Percentiles rank a stretch among this genome's conserved stretches.
Evolutionary conservation across 208 protist genomes (phyloP).

Genomic region (Leishmania gerbilli): DNA sequence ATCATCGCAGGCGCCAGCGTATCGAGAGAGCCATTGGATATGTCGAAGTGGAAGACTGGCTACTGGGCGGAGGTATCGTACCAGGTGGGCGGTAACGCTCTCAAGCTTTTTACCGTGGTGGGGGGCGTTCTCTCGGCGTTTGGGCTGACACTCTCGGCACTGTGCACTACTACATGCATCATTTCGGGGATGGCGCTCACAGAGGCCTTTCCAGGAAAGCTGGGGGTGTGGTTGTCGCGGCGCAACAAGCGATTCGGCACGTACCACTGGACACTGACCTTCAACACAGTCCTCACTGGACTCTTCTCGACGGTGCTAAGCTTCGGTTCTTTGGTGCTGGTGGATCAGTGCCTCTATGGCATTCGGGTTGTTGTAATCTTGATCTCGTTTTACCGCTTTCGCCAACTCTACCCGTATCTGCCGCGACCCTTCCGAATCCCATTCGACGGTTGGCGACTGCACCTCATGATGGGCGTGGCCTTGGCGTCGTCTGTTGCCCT

Average conservation of each 20-base stretch:
- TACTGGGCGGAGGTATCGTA: conserved; percentile 68
- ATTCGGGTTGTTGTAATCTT: conserved; percentile 65
- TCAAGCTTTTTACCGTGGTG: conserved; percentile 55
- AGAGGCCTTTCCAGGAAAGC: conserved; percentile 60
- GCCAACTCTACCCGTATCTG: conserved; percentile 63
- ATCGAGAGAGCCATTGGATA: conserved; percentile 41
- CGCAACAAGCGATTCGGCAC: conserved; percentile 72
- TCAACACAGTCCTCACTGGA: conserved; percentile 67
- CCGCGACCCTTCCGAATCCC: conserved; percentile 64
- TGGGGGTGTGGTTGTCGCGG: conserved; percentile 53
- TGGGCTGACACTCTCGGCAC: conserved; percentile 64
- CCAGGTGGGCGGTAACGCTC: conserved; percentile 42
- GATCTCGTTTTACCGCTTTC: conserved; percentile 62
- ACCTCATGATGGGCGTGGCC: conserved; percentile 46
- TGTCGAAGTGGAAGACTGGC: conserved; percentile 67
- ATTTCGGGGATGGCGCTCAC: conserved; percentile 74
- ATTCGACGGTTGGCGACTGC: conserved; percentile 43
- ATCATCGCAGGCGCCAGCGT: conserved; percentile 71
- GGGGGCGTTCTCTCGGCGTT: conserved; percentile 71
- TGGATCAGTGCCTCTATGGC: conserved; percentile 81
- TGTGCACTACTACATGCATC: conserved; percentile 74
- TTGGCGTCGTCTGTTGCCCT: conserved; percentile 45
- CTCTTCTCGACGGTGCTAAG: conserved; percentile 60
- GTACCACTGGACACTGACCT: conserved; percentile 70
- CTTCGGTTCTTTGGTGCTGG: conserved; percentile 69